phyloP scores from a whole-genome alignment of 176 grass and related monocot genomes.

The Thinopyrum elongatum region DNA sequence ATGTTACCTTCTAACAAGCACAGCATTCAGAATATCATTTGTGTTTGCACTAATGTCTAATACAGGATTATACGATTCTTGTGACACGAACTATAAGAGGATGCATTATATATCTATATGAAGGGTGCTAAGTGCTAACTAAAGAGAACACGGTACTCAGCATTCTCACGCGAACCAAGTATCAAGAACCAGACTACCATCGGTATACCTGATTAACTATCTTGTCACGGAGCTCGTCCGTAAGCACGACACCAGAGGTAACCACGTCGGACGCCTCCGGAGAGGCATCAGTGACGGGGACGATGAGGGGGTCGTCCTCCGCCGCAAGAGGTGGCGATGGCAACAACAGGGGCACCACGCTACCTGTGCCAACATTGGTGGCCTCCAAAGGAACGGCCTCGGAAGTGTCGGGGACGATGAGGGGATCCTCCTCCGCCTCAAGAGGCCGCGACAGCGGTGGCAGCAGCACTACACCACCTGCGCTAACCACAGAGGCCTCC shows the following conservation, averaged over 20 bases:
- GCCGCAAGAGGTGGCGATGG: background rate
- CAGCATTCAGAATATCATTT: background rate
- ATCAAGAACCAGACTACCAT: background rate
- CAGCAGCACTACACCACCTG: constrained; percentile 9
- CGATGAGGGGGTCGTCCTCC: constrained; percentile 1
- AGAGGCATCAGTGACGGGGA: background rate
- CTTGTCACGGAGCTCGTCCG: constrained; percentile 69
- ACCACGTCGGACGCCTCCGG: background rate
- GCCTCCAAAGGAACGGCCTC: background rate
- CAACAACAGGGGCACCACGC: background rate
- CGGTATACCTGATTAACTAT: constrained; percentile 74
- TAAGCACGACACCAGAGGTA: constrained; percentile 33
- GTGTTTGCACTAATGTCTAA: constrained; percentile 5
- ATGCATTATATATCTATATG: background rate
- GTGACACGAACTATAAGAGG: background rate
- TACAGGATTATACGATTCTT: background rate
- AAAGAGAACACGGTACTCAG: background rate
- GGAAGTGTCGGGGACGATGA: background rate
- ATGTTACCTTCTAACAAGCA: background rate
- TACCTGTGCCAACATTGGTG: background rate
- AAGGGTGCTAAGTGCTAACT: background rate
- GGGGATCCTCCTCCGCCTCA: background rate
- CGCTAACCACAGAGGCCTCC: background rate
- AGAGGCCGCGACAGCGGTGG: background rate
- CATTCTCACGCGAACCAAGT: constrained; percentile 2